Evolutionary conservation across 2,329 filamentous ascomycete species (phyloP), one percentile per base, ranked within the genome.

Genomic region (Cladosporium sp.): DNA sequence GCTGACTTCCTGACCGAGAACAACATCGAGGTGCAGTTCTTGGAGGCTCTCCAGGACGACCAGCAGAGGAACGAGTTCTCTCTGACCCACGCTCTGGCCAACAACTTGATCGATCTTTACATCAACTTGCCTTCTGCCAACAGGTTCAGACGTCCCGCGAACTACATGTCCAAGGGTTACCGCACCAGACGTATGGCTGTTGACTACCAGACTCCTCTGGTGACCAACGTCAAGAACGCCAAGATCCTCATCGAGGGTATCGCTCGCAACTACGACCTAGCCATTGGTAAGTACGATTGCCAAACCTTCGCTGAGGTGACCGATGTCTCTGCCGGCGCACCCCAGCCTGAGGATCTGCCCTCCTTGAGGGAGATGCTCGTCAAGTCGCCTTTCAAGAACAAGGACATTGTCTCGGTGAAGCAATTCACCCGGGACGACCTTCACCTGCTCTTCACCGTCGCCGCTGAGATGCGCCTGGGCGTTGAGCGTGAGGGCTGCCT

Each of bases 41-140:
- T 99, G 58, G 95, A 99, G 79, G 89, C 93, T 34, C 87, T 99
- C 14, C 70, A 86, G 61, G 88, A 89, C 69, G 90, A 93, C 71
- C 89, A 93, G 68, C 92, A 96, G 77, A 93, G 94, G 79, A 92
- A 93, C 0, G 95, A 99, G 80, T 99, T 96, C 82, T 99, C 95
- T 10, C 86, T 99, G 68, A 97, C 93, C 1, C 93, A 98, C 81
- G 94, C 97, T 82, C 83, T 99, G 80, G 91, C 94, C 66, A 98
- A 97, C 82, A 98, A 98, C 82, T 89, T 95, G 79, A 99, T 99
- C 74, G 94, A 98, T 78, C 83, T 99, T 67, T 99, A 99, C 83
- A 97, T 99, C 88, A 99, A 99, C 80, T 80, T 99, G 79, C 95
- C 95, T n/a, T 98, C 95, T 14, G 97, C 88, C 86, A 99, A 99